A percentile compares a stretch with the other conserved stretches of the same genome.
phyloP scores from a whole-genome alignment of 257 asterid genomes.

The Jacaranda copaia region DNA sequence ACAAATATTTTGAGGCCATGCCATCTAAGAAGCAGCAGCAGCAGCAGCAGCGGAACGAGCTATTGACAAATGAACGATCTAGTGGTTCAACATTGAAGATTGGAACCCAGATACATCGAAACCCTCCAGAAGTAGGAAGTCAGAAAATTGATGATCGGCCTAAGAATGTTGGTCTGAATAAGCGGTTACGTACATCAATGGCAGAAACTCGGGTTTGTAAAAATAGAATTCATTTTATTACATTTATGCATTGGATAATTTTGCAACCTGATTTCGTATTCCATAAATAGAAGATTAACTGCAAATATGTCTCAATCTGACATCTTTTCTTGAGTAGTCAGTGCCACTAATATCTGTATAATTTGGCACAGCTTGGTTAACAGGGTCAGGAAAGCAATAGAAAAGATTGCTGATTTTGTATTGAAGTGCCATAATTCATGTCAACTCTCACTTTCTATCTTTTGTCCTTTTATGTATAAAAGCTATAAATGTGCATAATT shows the following conservation, averaged over 20 bases:
- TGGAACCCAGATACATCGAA: constrained; percentile 79
- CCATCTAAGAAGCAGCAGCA: constrained; percentile 71
- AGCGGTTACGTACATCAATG: constrained; percentile 88
- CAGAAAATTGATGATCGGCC: constrained; percentile 84
- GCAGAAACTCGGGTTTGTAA: constrained; percentile 91
- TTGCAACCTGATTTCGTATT: constrained; percentile 23
- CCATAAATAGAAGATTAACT: not conserved
- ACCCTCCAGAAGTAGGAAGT: constrained; percentile 61
- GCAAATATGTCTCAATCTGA: constrained; percentile 1
- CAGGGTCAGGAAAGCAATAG: not conserved
- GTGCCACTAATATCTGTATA: not conserved
- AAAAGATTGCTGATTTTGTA: constrained; percentile 13
- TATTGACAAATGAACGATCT: constrained; percentile 72
- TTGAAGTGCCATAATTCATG: constrained; percentile 21
- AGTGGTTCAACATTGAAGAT: constrained; percentile 69
- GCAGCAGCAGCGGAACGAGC: constrained; percentile 64
- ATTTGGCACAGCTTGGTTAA: constrained; percentile 27
- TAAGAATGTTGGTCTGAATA: constrained; percentile 74
- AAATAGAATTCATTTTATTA: constrained; percentile 35
- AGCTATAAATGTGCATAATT: constrained; percentile 19
- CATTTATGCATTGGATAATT: constrained; percentile 27
- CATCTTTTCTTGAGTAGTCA: constrained; percentile 18
- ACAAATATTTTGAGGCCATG: constrained; percentile 61
- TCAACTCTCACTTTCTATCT: not conserved
- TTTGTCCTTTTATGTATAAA: constrained; percentile 8